Percentiles rank a stretch among this genome's conserved stretches.
Conservation (phyloP, 2,329 filamentous ascomycete species). For the Ampelomyces quisqualis region DNA sequence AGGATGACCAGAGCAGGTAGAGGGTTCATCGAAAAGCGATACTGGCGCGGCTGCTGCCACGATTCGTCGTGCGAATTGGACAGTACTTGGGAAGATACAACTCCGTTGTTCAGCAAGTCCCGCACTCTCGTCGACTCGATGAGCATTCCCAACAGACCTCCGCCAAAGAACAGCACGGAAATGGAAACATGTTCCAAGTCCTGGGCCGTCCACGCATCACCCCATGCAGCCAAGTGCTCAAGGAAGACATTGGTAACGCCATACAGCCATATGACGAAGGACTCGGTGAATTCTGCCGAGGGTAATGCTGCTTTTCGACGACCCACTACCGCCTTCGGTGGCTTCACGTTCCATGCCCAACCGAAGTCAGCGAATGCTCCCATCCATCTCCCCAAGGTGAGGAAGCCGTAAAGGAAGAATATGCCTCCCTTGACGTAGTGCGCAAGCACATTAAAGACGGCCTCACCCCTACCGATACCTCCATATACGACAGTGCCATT, state of each 20-base stretch:
- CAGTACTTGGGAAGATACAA: conserved; percentile 43
- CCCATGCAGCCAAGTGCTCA: conserved; percentile 78
- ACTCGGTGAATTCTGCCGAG: conserved; percentile 86
- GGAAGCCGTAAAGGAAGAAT: conserved; percentile 88
- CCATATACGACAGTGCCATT: conserved; percentile 76
- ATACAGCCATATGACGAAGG: conserved; percentile 85
- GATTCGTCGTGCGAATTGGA: conserved; percentile 43
- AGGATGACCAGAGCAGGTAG: conserved; percentile 85
- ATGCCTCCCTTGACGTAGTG: conserved; percentile 94
- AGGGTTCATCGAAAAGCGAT: conserved; percentile 79
- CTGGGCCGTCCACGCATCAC: conserved; percentile 68
- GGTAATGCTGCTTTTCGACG: conserved; percentile 64
- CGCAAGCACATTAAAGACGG: conserved; percentile 80
- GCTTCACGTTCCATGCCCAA: conserved; percentile 93
- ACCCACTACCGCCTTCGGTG: conserved; percentile 57
- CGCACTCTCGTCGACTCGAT: conserved; percentile 70
- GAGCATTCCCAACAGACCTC: conserved; percentile 83
- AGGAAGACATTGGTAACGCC: conserved; percentile 88
- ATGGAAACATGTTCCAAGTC: conserved; percentile 94
- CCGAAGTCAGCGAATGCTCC: conserved; percentile 87
- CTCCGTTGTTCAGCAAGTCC: conserved; percentile 60
- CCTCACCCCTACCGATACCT: conserved; percentile 74
- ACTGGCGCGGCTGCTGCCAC: conserved; percentile 64
- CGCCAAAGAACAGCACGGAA: conserved; percentile 89
- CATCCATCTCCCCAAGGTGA: conserved; percentile 86